Percentiles rank a stretch among this genome's conserved stretches.
These are phyloP conservation scores for Ophiostoma sp. DNA, from an alignment of 2,329 filamentous ascomycete genomes.

Conservation along the genomic window DNA sequence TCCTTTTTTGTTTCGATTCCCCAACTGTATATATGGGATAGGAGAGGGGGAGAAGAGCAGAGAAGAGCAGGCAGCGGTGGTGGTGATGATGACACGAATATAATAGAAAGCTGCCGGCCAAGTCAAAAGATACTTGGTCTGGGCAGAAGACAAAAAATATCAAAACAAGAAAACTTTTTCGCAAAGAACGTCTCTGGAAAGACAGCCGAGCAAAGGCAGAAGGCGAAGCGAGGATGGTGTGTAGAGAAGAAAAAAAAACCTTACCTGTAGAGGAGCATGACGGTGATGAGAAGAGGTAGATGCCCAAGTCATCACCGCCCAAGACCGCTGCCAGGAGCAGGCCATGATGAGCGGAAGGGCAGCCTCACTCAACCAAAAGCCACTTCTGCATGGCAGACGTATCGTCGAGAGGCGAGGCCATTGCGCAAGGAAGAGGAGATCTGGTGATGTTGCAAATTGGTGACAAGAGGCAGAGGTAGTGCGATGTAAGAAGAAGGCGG, in stretches of 20 bases:
- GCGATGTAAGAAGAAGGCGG: not conserved
- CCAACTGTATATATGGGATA: not conserved
- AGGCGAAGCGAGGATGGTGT: not conserved
- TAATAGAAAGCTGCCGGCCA: conserved; percentile 23
- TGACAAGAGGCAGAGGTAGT: not conserved
- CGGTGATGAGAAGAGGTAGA: not conserved
- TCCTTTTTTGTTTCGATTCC: not conserved
- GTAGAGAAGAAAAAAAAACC: not conserved
- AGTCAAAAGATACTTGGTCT: not conserved
- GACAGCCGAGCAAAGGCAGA: not conserved
- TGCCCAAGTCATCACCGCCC: not conserved
- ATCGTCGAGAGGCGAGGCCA: too few relatives aligned
- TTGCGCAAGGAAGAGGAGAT: not conserved
- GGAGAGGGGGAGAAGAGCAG: not conserved
- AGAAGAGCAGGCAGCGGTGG: not conserved
- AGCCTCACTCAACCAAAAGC: not conserved
- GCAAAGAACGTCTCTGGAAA: not conserved
- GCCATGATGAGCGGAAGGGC: not conserved
- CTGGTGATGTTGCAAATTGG: not conserved
- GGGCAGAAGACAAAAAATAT: conserved; percentile 22
- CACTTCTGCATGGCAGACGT: not conserved
- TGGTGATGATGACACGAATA: conserved; percentile 18
- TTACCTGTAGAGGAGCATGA: not conserved
- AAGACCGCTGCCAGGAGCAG: not conserved
- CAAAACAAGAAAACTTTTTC: conserved; percentile 20